Evolutionary conservation across 257 asterid genomes (phyloP).

Genomic region (Eucommia ulmoides): DNA sequence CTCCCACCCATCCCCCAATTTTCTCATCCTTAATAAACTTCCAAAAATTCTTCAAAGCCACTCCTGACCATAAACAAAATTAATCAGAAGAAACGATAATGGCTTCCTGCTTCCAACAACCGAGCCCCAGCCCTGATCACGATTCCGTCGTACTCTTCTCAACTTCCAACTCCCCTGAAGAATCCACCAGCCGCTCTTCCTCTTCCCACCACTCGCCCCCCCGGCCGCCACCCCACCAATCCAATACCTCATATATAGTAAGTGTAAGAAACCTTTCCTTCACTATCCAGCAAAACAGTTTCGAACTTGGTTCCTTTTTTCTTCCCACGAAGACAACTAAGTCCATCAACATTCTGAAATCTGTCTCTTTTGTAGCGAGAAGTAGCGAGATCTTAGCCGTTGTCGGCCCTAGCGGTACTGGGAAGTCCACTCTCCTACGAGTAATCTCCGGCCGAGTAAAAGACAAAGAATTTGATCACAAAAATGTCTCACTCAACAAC

Average conservation of each 20-base stretch:
- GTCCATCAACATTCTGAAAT: constrained; percentile 41
- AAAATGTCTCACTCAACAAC: constrained; percentile 36
- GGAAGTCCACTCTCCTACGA: constrained; percentile 61
- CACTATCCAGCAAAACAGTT: constrained; percentile 24
- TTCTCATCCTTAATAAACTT: constrained; percentile 15
- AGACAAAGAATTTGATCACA: constrained; percentile 36
- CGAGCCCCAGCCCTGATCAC: constrained; percentile 47
- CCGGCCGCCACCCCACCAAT: constrained; percentile 24
- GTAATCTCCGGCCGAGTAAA: constrained; percentile 52
- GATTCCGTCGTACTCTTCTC: constrained; percentile 54
- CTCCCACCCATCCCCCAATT: constrained; percentile 19
- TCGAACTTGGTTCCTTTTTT: constrained; percentile 11
- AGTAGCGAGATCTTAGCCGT: constrained; percentile 58
- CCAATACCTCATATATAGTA: constrained; percentile 30
- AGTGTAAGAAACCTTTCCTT: constrained; percentile 45
- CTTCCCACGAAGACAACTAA: constrained; percentile 16
- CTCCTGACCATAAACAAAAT: not conserved
- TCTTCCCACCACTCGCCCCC: constrained; percentile 39
- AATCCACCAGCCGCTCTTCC: constrained; percentile 49
- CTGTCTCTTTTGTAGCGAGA: constrained; percentile 57
- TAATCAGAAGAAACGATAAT: constrained; percentile 14
- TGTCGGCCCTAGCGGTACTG: constrained; percentile 88
- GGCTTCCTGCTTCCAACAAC: constrained; percentile 42
- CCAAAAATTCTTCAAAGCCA: constrained; percentile 6
- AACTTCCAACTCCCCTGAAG: constrained; percentile 41